Base-by-base conservation (phyloP, 345 rosid species). In the Heritiera littoralis region DNA sequence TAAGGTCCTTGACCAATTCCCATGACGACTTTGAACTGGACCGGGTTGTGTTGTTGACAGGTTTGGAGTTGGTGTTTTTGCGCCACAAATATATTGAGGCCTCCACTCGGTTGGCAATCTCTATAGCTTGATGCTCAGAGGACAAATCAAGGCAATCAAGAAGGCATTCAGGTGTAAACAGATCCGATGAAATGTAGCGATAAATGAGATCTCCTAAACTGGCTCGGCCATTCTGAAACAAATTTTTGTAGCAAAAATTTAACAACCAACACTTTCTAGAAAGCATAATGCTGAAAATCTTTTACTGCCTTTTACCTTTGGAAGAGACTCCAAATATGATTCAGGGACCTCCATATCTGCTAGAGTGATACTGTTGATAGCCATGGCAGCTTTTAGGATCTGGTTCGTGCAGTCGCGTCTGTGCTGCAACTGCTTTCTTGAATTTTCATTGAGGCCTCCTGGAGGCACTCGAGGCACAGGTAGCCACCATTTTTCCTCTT, bases 401-500 rank as follows among this genome's bases (percentile, higher is more conserved):
- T 97, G 98, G 83, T 90, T 97, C 15, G 98, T 87, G 85, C 94
- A 90, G 82, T 97, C 99, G 4, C 98, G 92, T 81, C 82, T 94
- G 85, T 97, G 98, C 82, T 92, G 98, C 86, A 97, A 79, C 77
- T 92, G 89, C 87, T 93, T 97, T 83, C 97, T 88, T 43, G 92
- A 87, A 77, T 82, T 69, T 67, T 97, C 98, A 59, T 74, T 79
- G 48, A 97, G 97, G 75, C 99, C 99, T 77, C 90, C 88, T 6
- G 90, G 86, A 72, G 95, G 93, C 61, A 97, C 93, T 23, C 93
- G 89, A 77, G 99, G 99, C 78, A 94, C 94, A 0, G 99, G 98
- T 9, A 97, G 90, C 99, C 99, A 97, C 99, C 99, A 97, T 84
- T 97, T 97, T 72, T 94, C 98, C 83, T 94, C 99, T 78, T 92